Percentiles rank a stretch among this genome's conserved stretches.
Evolutionary conservation across 2,329 filamentous ascomycete genomes (phyloP).

Genomic region (Monilinia aucupariae): DNA sequence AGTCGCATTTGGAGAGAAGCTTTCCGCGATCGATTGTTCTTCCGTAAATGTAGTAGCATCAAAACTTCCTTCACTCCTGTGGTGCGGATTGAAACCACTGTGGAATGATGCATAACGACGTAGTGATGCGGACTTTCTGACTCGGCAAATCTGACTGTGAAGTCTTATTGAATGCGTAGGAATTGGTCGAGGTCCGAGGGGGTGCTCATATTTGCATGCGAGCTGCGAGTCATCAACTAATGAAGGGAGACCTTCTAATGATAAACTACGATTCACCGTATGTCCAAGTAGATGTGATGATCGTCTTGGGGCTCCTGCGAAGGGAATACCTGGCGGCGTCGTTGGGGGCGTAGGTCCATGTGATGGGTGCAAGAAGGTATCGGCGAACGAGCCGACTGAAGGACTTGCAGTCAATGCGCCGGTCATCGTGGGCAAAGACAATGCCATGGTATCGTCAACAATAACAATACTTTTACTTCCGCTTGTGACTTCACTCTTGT

Average conservation of each 20-base stretch:
- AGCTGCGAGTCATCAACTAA: constrained; percentile 25
- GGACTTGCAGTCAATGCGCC: constrained; percentile 38
- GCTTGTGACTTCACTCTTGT: constrained; percentile 45
- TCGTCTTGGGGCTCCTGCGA: constrained; percentile 44
- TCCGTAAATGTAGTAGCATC: constrained; percentile 54
- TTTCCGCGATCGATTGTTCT: constrained; percentile 43
- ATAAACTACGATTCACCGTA: constrained; percentile 33
- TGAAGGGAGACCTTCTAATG: constrained; percentile 34
- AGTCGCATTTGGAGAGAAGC: constrained; percentile 41
- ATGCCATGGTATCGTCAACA: constrained; percentile 48
- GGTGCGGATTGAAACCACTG: constrained; percentile 46
- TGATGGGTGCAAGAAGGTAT: constrained; percentile 45
- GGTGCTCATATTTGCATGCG: constrained; percentile 26
- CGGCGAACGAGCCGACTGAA: constrained; percentile 50
- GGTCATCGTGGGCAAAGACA: constrained; percentile 44
- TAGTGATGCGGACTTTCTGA: constrained; percentile 47
- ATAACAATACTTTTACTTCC: constrained; percentile 92
- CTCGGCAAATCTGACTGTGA: constrained; percentile 37
- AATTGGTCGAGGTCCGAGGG: constrained; percentile 25
- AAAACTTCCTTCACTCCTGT: constrained; percentile 52
- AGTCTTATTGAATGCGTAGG: constrained; percentile 23
- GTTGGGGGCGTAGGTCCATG: constrained; percentile 56
- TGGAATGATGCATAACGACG: constrained; percentile 56
- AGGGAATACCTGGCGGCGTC: constrained; percentile 48
- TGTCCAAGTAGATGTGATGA: constrained; percentile 51